These are phyloP conservation scores for Ogataea hybrid DNA, from an alignment of 1,139 yeast genomes.

Conservation along the genomic window DNA sequence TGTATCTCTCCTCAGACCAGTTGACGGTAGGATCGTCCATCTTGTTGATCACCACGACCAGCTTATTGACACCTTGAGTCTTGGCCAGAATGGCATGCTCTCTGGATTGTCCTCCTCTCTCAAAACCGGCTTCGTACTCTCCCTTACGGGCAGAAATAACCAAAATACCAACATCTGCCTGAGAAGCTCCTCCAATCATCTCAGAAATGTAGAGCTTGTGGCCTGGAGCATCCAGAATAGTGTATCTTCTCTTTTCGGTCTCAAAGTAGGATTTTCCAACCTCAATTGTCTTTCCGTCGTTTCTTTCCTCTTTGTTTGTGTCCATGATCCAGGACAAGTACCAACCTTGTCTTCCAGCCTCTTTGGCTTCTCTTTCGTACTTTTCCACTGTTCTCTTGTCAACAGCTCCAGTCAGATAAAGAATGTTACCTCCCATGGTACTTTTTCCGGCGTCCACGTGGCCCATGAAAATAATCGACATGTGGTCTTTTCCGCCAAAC, in stretches of 20 bases:
- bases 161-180: slow-evolving; percentile 96
- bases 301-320: slow-evolving; percentile 97
- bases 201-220: slow-evolving; percentile 98
- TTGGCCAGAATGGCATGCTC: slow-evolving; percentile 97
- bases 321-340: slow-evolving; percentile 99
- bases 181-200: slow-evolving; percentile 99
- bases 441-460: slow-evolving; percentile 99
- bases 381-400: slow-evolving; percentile 99
- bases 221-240: slow-evolving; percentile 98
- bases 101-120: slow-evolving; percentile 98
- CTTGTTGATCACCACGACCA: slow-evolving; percentile 92
- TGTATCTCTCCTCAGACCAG: slow-evolving; percentile 96
- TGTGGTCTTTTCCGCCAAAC: slow-evolving; percentile 97
- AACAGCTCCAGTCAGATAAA: slow-evolving; percentile 91
- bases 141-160: slow-evolving; percentile 98
- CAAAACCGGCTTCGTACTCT: slow-evolving; percentile 98
- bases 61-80: slow-evolving; percentile 95
- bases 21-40: slow-evolving; percentile 98
- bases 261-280: slow-evolving; percentile 98
- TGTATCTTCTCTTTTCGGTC: slow-evolving; percentile 96
- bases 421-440: slow-evolving; percentile 97
- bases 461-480: slow-evolving; percentile 97
- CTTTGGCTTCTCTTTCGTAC: slow-evolving; percentile 97
- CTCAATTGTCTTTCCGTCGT: slow-evolving; percentile 97
- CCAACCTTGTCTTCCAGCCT: slow-evolving; percentile 99